Conservation (phyloP, 2,329 filamentous ascomycete genomes). For the Calonectria pauciramosa region DNA sequence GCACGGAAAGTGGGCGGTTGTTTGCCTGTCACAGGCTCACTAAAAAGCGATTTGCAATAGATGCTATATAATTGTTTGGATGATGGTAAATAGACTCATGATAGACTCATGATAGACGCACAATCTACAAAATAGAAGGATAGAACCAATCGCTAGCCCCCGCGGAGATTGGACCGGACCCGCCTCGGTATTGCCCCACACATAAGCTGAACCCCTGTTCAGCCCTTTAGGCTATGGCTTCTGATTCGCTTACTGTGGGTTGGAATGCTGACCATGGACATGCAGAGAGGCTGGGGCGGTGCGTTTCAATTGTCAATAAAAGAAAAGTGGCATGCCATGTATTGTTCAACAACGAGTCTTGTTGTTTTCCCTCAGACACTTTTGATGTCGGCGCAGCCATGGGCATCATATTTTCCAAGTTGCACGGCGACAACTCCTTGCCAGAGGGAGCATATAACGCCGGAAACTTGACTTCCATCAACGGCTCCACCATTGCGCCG, state of each 20-base stretch:
- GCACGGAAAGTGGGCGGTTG: conserved; percentile 97
- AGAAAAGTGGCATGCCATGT: neutral
- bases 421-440: conserved; percentile 20
- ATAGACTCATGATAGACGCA: conserved; percentile 26
- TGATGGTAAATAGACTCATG: conserved; percentile 28
- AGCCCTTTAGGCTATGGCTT: neutral
- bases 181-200: conserved; percentile 17
- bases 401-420: conserved; percentile 35
- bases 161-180: neutral
- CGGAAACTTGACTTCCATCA: conserved; percentile 14
- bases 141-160: conserved; percentile 16
- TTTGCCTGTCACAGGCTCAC: conserved; percentile 63
- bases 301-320: neutral
- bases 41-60: conserved; percentile 34
- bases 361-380: neutral
- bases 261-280: neutral
- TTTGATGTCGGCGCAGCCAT: neutral
- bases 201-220: conserved; percentile 1
- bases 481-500: conserved; percentile 34
- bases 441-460: conserved; percentile 23
- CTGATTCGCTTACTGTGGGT: neutral
- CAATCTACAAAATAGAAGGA: conserved; percentile 10
- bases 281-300: neutral
- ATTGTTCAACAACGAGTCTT: neutral
- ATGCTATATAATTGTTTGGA: neutral